Evolutionary conservation across 163 green algal genomes (phyloP).

Genomic region (Chlorella variabilis): DNA sequence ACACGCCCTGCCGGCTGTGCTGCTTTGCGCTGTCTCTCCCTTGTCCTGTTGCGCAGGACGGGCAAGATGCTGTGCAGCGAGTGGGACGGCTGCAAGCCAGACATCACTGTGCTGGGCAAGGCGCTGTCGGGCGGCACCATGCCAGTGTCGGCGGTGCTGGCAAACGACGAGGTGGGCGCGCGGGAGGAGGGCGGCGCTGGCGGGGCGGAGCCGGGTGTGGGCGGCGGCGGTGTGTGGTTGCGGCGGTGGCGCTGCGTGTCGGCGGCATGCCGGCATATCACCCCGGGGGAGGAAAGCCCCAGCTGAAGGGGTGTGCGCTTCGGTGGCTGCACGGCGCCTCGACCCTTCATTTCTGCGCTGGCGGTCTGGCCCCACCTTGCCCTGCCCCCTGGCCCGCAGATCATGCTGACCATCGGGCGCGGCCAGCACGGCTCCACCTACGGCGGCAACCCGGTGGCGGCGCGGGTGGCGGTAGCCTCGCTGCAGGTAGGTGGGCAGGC

Average conservation of each 20-base stretch:
- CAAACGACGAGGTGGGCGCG: conserved; percentile 71
- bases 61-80: conserved; percentile 86
- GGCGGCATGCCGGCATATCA: no score
- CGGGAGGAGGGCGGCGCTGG: no score
- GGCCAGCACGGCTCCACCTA: conserved; percentile 94
- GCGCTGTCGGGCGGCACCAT: conserved; percentile 90
- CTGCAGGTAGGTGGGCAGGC: conserved; percentile 65
- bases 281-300: no score
- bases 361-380: no score
- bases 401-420: conserved; percentile 91
- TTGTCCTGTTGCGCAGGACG: no score
- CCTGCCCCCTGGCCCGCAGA: conserved; percentile 20
- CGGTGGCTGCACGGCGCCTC: no score
- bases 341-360: no score
- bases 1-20: no score
- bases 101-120: conserved; percentile 94
- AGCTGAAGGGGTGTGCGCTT: no score
- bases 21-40: neutral
- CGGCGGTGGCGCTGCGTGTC: no score
- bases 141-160: conserved; percentile 90
- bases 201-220: no score
- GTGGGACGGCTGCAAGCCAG: conserved; percentile 79
- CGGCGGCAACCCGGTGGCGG: conserved; percentile 89
- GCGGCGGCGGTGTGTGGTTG: no score
- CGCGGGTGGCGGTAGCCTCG: conserved; percentile 79